These are phyloP conservation scores for Erodium trifolium DNA, from an alignment of 441 rosid genomes.

Conservation along the genomic window DNA sequence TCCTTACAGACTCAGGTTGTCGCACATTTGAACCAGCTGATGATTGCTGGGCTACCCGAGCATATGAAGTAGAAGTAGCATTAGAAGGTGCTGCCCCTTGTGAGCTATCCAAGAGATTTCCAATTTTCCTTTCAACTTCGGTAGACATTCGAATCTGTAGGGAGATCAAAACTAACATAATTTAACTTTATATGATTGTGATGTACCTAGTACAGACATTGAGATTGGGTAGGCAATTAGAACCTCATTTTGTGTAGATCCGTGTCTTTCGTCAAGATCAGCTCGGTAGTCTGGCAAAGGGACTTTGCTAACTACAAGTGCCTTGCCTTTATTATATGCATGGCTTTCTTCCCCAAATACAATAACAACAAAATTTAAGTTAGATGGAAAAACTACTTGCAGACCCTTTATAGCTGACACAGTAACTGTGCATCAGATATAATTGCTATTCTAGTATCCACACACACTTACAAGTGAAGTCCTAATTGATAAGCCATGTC, in stretches of 20 bases:
- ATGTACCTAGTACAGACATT: not conserved
- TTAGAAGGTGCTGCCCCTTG: slow-evolving; percentile 31
- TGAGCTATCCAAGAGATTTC: slow-evolving; percentile 58
- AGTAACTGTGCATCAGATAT: not conserved
- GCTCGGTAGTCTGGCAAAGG: slow-evolving; percentile 87
- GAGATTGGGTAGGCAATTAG: slow-evolving; percentile 7
- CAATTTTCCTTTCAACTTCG: slow-evolving; percentile 76
- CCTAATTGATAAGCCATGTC: slow-evolving; percentile 70
- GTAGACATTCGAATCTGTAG: slow-evolving; percentile 79
- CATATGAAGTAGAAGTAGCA: slow-evolving; percentile 25
- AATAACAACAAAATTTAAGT: slow-evolving; percentile 17
- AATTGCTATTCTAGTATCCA: not conserved
- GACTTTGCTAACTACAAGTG: slow-evolving; percentile 84
- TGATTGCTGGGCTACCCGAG: slow-evolving; percentile 30
- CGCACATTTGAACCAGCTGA: slow-evolving; percentile 25
- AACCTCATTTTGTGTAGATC: slow-evolving; percentile 84
- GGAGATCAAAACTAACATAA: slow-evolving; percentile 10
- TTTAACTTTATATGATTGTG: slow-evolving; percentile 6
- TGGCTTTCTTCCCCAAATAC: slow-evolving; percentile 63
- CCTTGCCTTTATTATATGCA: slow-evolving; percentile 82
- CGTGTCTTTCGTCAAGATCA: slow-evolving; percentile 89
- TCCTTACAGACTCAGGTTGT: slow-evolving; percentile 27
- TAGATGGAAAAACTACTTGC: slow-evolving; percentile 6
- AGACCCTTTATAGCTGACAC: not conserved
- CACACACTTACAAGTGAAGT: slow-evolving; percentile 68